A percentile compares a stretch with the other conserved stretches of the same genome.
Conservation (phyloP, 2,329 filamentous ascomycete species). For the Xylaria sp. region DNA sequence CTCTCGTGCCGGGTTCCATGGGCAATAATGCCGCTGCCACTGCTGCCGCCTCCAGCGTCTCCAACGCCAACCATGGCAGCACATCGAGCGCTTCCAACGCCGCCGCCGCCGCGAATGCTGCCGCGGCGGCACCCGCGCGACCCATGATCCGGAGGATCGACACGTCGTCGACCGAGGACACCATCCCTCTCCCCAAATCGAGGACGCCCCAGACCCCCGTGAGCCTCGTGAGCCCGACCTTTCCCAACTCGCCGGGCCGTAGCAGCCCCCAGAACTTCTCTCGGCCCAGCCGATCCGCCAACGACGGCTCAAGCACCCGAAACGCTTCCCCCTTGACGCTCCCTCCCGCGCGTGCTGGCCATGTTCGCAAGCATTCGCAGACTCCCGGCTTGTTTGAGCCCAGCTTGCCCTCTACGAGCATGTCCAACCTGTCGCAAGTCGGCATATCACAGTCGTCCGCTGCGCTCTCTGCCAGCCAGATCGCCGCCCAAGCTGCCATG, state of each 20-base stretch:
- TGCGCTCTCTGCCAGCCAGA: conserved; percentile 74
- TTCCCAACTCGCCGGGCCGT: conserved; percentile 60
- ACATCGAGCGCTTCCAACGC: conserved; percentile 40
- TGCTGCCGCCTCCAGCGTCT: conserved; percentile 10
- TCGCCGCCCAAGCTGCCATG: conserved; percentile 82
- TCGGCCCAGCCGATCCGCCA: conserved; percentile 58
- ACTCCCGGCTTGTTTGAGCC: conserved; percentile 83
- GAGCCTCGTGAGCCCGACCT: conserved; percentile 59
- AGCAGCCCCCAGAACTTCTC: conserved; percentile 68
- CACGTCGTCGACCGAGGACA: conserved; percentile 59
- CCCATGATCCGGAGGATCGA: conserved; percentile 58
- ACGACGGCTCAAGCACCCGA: conserved; percentile 51
- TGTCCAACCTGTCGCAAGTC: conserved; percentile 65
- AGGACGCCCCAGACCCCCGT: conserved; percentile 53
- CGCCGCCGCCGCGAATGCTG: conserved; percentile 45
- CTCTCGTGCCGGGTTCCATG: conserved; percentile 49
- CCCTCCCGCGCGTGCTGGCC: conserved; percentile 52
- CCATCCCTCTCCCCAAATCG: conserved; percentile 60
- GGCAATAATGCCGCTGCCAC: background rate
- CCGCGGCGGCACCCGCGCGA: conserved; percentile 47
- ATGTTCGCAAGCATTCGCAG: conserved; percentile 71
- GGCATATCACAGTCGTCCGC: conserved; percentile 58
- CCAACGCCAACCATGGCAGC: conserved; percentile 33
- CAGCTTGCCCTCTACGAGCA: conserved; percentile 71
- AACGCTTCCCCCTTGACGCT: conserved; percentile 58